A percentile compares a stretch with the other conserved stretches of the same genome.
phyloP scores from a whole-genome alignment of 2,329 filamentous ascomycete genomes.

The Dothideomycetes sp. region DNA sequence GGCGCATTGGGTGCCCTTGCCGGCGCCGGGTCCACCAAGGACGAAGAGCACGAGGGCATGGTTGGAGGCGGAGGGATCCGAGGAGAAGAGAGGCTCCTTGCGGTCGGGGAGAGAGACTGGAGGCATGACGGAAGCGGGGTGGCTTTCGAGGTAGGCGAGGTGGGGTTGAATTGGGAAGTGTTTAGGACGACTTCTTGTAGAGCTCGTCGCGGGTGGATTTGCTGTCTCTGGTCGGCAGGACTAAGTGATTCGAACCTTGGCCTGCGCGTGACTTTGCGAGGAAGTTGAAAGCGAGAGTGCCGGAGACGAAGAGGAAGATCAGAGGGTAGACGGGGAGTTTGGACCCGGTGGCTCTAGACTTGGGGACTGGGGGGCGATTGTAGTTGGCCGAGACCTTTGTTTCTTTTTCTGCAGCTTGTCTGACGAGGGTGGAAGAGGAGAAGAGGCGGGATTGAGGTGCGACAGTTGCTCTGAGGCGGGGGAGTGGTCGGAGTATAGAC shows the following conservation, averaged over 20 bases:
- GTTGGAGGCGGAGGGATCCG: conserved; percentile 27
- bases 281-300: conserved; percentile 34
- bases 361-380: conserved; percentile 9
- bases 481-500: neutral
- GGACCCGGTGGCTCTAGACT: conserved; percentile 10
- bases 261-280: conserved; percentile 35
- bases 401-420: conserved; percentile 3
- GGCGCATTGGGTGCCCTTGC: conserved; percentile 92
- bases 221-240: conserved; percentile 17
- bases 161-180: conserved; percentile 8
- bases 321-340: conserved; percentile 36
- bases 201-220: conserved; percentile 2
- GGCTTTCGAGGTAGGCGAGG: conserved; percentile 8
- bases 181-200: neutral
- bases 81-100: conserved; percentile 59
- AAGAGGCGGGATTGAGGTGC: neutral
- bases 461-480: too few species aligned
- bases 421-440: conserved; percentile 1
- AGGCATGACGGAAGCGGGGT: conserved; percentile 17
- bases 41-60: conserved; percentile 92
- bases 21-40: conserved; percentile 87
- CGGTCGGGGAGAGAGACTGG: conserved; percentile 29
- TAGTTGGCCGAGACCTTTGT: conserved; percentile 7
- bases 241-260: conserved; percentile 17
- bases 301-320: conserved; percentile 34